These are phyloP conservation scores for Lactifluus subvellereus DNA, from an alignment of 768 basidiomycete genomes.

Conservation along the genomic window DNA sequence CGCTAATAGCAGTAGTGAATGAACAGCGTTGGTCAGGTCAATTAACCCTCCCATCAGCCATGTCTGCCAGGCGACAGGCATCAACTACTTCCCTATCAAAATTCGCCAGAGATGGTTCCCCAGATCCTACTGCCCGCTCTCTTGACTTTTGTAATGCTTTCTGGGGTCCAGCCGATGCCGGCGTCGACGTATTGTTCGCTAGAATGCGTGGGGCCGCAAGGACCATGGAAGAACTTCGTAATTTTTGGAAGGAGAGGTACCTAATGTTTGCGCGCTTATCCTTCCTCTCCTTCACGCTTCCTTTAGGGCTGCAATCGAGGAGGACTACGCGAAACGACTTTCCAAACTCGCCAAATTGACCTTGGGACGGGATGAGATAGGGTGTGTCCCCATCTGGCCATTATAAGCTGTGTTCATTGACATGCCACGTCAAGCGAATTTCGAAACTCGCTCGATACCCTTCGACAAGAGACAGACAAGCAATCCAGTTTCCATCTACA, in stretches of 20 bases:
- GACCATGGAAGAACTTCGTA: slow-evolving; percentile 83
- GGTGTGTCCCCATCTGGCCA: slow-evolving; percentile 47
- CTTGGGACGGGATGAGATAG: slow-evolving; percentile 88
- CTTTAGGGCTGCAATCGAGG: slow-evolving; percentile 78
- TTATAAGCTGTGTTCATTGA: neutral
- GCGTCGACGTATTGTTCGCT: slow-evolving; percentile 86
- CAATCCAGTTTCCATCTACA: slow-evolving; percentile 68
- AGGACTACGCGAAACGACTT: slow-evolving; percentile 89
- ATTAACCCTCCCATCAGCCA: slow-evolving; percentile 28
- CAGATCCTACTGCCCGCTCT: slow-evolving; percentile 43
- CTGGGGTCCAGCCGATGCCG: slow-evolving; percentile 84
- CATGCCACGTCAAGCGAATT: slow-evolving; percentile 54
- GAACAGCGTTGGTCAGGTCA: neutral
- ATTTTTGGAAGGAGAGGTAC: slow-evolving; percentile 93
- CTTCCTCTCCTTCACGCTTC: neutral
- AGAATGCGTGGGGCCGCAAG: slow-evolving; percentile 80
- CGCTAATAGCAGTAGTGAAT: neutral
- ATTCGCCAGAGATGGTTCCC: slow-evolving; percentile 55
- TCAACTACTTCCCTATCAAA: slow-evolving; percentile 77
- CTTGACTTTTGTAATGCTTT: slow-evolving; percentile 96
- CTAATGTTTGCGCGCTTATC: slow-evolving; percentile 27
- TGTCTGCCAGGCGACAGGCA: slow-evolving; percentile 73
- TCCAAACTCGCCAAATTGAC: slow-evolving; percentile 67
- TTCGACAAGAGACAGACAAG: slow-evolving; percentile 78
- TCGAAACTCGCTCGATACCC: slow-evolving; percentile 70